Evolutionary conservation across 1,284 basidiomycete species (phyloP).

Genomic region (Papiliotrema flavescens): DNA sequence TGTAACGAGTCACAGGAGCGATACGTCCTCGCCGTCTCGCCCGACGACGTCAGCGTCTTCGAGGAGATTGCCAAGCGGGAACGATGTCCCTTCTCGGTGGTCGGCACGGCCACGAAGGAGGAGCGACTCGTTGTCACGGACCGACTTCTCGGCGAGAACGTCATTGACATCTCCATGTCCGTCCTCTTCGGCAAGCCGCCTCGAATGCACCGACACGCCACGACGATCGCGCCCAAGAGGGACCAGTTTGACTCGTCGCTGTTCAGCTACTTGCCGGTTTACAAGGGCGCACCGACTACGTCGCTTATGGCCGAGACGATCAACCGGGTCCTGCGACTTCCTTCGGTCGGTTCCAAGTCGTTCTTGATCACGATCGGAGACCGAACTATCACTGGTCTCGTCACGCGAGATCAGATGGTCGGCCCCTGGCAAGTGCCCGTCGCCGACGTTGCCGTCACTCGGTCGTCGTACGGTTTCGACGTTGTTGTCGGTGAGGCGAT

Average conservation of each 20-base stretch:
- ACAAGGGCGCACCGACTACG: constrained; percentile 37
- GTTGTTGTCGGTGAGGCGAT: constrained; percentile 86
- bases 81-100: constrained; percentile 81
- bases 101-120: constrained; percentile 78
- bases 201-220: constrained; percentile 76
- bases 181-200: constrained; percentile 96
- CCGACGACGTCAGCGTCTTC: constrained; percentile 59
- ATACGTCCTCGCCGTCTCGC: constrained; percentile 85
- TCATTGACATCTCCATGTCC: constrained; percentile 89
- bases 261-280: constrained; percentile 57
- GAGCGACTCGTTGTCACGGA: constrained; percentile 87
- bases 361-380: constrained; percentile 99
- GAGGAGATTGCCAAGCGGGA: constrained; percentile 78
- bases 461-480: constrained; percentile 89
- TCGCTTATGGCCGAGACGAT: constrained; percentile 61
- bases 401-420: constrained; percentile 97
- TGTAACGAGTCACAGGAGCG: constrained; percentile 99
- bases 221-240: constrained; percentile 55
- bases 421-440: constrained; percentile 98
- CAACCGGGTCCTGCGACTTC: constrained; percentile 80
- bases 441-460: constrained; percentile 94
- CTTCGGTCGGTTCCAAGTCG: constrained; percentile 89
- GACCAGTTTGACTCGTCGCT: constrained; percentile 71
- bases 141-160: constrained; percentile 70
- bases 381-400: constrained; percentile 87